Evolutionary conservation across 805 yeast genomes (phyloP), one percentile per base, ranked within the genome.

Genomic region (Wickerhamiella occidentalis): DNA sequence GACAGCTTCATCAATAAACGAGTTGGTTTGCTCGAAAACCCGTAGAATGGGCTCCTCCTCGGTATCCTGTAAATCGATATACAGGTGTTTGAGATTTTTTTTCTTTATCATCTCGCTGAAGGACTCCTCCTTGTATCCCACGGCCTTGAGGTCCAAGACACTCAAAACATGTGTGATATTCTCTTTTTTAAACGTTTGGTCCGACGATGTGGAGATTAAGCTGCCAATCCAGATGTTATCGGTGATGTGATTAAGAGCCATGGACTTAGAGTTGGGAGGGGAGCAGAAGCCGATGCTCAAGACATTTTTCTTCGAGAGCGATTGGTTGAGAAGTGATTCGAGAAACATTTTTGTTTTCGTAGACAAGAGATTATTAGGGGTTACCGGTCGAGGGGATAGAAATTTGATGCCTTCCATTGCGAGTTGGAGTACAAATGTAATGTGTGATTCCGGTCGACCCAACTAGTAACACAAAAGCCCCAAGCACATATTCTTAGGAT

Each of bases 201-300:
- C 73, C 2, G 76, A 72, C 13, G 73, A 66, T 19, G 87, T 66
- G 0, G 95, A 83, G 46, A 75, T 76, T 18, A 81, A 68, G 0
- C 92, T 77, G 3, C 95, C 87, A 13, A 90, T 64, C 64, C 79
- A 84, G 1, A 90, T 73, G 7, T 80, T 80, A 22, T 94, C 94
- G n/a, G 85, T 64, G n/a, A 87, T 73, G 58, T 94, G 70, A 49
- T 76, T 71, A 52, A 74, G 62, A 22, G 65, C 60, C 67, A 64
- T 65, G 40, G 29, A 28, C 30, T 28, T 7, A 11, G 23, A 42
- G 37, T 42, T 33, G 38, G 38, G 38, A 33, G 19, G n/a, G 11
- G 38, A 33, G 7, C 21, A 6, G n/a, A 4, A 5, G 35, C 6
- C 13, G 35, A 6, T 6, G 15, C 15, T n/a, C 35, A 13, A 12